Conservation (phyloP, 2,329 filamentous ascomycete genomes). For the Epichloe brachyelytri region DNA sequence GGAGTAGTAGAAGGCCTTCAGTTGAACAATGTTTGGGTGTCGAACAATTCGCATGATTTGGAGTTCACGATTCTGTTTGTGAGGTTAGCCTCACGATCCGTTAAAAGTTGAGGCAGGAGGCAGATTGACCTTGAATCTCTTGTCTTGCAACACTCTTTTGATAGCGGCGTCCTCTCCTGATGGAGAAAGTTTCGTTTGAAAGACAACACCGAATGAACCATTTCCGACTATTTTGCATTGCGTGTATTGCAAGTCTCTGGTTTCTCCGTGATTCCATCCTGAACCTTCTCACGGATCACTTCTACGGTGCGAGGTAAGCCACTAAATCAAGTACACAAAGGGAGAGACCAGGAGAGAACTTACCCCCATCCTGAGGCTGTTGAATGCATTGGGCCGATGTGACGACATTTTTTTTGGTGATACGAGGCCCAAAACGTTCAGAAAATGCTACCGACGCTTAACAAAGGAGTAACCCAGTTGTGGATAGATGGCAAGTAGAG, state of each 20-base stretch:
- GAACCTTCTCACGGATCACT: constrained; percentile 96
- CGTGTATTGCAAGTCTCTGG: constrained; percentile 92
- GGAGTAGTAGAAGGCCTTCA: constrained; percentile 99
- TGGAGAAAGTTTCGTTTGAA: constrained; percentile 97
- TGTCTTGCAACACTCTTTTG: constrained; percentile 97
- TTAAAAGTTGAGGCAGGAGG: neutral
- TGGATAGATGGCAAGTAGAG: constrained; percentile 17
- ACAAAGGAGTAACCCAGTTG: constrained; percentile 11
- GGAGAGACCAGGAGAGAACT: constrained; percentile 25
- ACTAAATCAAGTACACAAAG: constrained; percentile 6
- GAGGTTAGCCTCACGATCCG: neutral
- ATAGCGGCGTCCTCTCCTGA: constrained; percentile 97
- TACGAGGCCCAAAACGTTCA: constrained; percentile 14
- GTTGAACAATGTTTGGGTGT: constrained; percentile 95
- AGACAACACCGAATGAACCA: constrained; percentile 96
- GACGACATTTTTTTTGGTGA: constrained; percentile 55
- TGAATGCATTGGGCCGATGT: constrained; percentile 83
- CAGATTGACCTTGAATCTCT: constrained; percentile 82
- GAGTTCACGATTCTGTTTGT: constrained; percentile 78
- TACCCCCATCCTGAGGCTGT: constrained; percentile 88
- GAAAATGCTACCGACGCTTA: constrained; percentile 14
- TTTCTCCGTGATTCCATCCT: constrained; percentile 94
- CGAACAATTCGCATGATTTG: constrained; percentile 99
- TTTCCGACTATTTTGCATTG: constrained; percentile 99
- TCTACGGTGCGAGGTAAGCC: constrained; percentile 41